Conservation (phyloP, 345 rosid genomes). For the Lepidium africanum region DNA sequence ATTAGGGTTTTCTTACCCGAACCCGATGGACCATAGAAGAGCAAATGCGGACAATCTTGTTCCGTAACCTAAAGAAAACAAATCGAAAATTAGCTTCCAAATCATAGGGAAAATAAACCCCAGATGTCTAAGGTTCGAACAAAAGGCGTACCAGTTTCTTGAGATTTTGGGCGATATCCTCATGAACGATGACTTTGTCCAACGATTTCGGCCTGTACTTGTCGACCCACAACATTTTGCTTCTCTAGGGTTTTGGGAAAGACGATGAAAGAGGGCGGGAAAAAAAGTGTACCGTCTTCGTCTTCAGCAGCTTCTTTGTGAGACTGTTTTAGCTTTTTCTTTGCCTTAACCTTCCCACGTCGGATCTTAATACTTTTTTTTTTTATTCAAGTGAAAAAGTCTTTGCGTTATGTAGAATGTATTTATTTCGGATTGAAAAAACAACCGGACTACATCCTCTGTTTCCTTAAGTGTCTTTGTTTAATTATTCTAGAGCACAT, state of each 20-base stretch:
- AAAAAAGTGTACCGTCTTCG: slow-evolving; percentile 19
- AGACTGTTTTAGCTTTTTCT: not conserved
- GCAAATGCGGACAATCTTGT: slow-evolving; percentile 96
- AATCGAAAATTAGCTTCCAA: not conserved
- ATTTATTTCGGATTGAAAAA: no score
- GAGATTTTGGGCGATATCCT: slow-evolving; percentile 76
- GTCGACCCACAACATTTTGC: slow-evolving; percentile 94
- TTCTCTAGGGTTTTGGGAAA: not conserved
- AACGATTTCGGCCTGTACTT: slow-evolving; percentile 95
- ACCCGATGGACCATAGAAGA: slow-evolving; percentile 95
- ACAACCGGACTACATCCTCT: no score
- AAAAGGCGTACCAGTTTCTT: slow-evolving; percentile 62
- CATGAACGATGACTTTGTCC: slow-evolving; percentile 68
- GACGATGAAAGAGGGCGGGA: slow-evolving; percentile 25
- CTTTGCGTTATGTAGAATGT: no score
- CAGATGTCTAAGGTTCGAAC: slow-evolving; percentile 9
- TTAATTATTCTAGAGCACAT: no score
- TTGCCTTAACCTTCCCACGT: not conserved
- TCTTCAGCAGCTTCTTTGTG: not conserved
- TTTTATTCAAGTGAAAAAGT: no score
- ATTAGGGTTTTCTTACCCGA: slow-evolving; percentile 99
- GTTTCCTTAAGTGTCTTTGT: no score
- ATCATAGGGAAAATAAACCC: not conserved
- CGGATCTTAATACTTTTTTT: not conserved
- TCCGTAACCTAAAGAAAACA: slow-evolving; percentile 50